Conservation (phyloP, 1,284 basidiomycete genomes). For the Ustilago vetiveriae region DNA sequence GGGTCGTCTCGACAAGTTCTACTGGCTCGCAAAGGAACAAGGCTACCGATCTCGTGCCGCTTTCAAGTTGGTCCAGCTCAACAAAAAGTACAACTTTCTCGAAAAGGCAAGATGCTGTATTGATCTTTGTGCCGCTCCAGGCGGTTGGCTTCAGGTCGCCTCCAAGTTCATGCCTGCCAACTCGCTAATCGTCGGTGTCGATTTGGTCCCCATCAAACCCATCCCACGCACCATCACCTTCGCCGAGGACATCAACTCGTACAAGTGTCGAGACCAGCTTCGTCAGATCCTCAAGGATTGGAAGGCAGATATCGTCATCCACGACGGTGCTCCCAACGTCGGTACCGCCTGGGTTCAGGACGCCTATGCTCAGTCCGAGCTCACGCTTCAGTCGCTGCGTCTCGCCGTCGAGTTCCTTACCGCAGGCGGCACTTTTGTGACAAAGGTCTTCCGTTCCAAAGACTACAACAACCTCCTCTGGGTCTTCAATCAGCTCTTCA, state of each 20-base stretch:
- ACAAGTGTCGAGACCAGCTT: conserved; percentile 86
- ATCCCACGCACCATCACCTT: conserved; percentile 94
- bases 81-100: conserved; percentile 95
- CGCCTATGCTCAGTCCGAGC: conserved; percentile 95
- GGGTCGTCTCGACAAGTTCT: conserved; percentile 67
- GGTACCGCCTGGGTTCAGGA: conserved; percentile 99
- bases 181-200: conserved; percentile 94
- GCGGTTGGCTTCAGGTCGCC: conserved; percentile 98
- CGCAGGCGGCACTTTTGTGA: conserved; percentile 90
- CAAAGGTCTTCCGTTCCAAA: conserved; percentile 97
- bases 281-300: conserved; percentile 93
- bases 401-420: conserved; percentile 94
- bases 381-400: conserved; percentile 94
- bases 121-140: conserved; percentile 97
- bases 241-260: conserved; percentile 92
- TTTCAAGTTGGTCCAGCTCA: conserved; percentile 98
- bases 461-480: conserved; percentile 99
- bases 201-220: conserved; percentile 94
- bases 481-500: conserved; percentile 98
- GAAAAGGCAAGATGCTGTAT: conserved; percentile 92
- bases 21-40: conserved; percentile 79
- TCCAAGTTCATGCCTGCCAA: conserved; percentile 98
- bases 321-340: conserved; percentile 99
- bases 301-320: conserved; percentile 99
- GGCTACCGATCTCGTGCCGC: conserved; percentile 99